Percentiles rank a stretch among this genome's conserved stretches.
These are phyloP conservation scores for Henckelia pumila DNA, from an alignment of 257 asterid genomes.

Conservation along the genomic window DNA sequence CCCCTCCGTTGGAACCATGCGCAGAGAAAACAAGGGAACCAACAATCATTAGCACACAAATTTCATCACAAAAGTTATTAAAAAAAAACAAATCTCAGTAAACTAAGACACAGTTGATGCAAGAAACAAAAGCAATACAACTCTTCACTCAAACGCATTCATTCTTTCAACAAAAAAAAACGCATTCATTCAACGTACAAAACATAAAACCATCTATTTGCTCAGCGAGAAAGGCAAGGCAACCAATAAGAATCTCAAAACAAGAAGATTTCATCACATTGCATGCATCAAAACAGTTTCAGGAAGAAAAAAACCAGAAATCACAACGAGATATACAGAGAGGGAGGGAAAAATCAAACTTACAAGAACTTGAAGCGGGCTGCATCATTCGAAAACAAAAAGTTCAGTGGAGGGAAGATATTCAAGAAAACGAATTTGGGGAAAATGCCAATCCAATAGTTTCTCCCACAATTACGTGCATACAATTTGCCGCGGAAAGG, in stretches of 20 bases:
- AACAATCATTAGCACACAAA: too few relatives aligned
- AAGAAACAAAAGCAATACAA: too few relatives aligned
- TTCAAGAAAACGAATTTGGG: not conserved
- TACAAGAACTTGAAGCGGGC: constrained; percentile 6
- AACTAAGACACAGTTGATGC: not conserved
- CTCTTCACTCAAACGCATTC: not conserved
- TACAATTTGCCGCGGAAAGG: too few relatives aligned
- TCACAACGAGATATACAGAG: too few relatives aligned
- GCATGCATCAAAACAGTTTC: too few relatives aligned
- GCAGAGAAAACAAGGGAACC: too few relatives aligned
- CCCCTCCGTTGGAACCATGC: too few relatives aligned
- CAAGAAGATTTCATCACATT: not conserved
- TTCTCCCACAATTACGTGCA: too few relatives aligned
- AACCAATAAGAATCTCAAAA: not conserved
- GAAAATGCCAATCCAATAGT: not conserved
- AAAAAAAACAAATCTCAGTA: not conserved
- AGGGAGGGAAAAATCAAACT: too few relatives aligned
- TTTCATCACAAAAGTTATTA: too few relatives aligned
- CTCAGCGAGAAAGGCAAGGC: not conserved
- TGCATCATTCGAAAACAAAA: not conserved
- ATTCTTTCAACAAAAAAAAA: too few relatives aligned
- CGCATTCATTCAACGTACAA: not conserved
- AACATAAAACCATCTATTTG: not conserved
- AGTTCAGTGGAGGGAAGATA: not conserved
- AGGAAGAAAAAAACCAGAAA: too few relatives aligned